Base-by-base conservation (phyloP, 495 filamentous ascomycete genomes). In the Penicillium waksmanii region DNA sequence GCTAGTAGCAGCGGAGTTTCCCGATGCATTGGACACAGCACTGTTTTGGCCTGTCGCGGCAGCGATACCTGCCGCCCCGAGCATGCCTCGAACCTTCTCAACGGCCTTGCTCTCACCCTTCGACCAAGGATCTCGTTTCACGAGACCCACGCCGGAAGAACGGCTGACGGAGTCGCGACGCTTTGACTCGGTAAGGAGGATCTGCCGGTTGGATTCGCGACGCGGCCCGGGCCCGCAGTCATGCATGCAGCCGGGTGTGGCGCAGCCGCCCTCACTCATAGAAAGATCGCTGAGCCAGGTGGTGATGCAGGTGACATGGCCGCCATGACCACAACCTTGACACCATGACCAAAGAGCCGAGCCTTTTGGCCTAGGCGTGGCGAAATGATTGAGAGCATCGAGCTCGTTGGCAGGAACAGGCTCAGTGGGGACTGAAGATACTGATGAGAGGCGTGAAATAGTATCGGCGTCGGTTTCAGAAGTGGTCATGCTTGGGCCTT, bases 291-390 rank as follows among this genome's bases (percentile, higher is more conserved):
- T 70, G 52, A 89, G 85, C 89, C 89, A 93, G 4, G 77, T 82
- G 48, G 79, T 77, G 49, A 92, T 79, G 62, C 90, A 93, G 21
- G 80, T 81, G 1, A 83, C 70, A 70, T 93, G 90, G 6, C 89
- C 89, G 47, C 89, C 89, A 61, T 93, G 90, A 18, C 85, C 86
- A 58, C 90, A 93, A 42, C 85, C 83, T 55, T 88, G 85, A 60
- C 90, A 93, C 77, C 84, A 88, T 65, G 80, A 84, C 89, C 88
- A 92, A 10, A 84, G 66, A 18, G 67, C 65, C 23, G 74, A 66
- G 36, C 70, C 75, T 51, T 70, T 71, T 23, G 73, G 66, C 6
- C 73, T 67, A 12, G 63, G 59, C 13, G 64, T 53, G 15, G 62
- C 54, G 52, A 61, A 73, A 13, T 61, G 21, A 2, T 4, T 9